phyloP scores from a whole-genome alignment of 305 asterid species.

The Rubia tinctorum region DNA sequence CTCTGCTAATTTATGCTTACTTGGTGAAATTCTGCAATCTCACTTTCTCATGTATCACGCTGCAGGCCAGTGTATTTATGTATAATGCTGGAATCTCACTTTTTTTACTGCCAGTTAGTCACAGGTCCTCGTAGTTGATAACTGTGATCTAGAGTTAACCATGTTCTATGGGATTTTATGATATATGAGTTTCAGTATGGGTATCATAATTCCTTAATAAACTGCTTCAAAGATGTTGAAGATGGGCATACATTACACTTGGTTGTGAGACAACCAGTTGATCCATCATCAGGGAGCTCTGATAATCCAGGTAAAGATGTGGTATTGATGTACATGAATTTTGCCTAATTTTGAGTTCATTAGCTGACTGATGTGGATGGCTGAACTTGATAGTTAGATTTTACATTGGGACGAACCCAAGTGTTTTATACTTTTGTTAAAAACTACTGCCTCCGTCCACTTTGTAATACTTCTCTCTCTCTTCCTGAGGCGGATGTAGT shows the following conservation, averaged over 20 bases:
- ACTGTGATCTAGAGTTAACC: background rate
- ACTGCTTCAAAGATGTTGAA: constrained; percentile 67
- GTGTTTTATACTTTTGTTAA: background rate
- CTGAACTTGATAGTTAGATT: background rate
- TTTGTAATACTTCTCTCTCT: no score
- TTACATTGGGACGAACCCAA: background rate
- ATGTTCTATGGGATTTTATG: background rate
- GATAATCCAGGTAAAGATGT: constrained; percentile 57
- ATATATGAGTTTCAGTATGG: constrained; percentile 10
- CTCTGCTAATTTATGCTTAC: no score
- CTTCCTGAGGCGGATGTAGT: background rate
- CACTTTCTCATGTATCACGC: background rate
- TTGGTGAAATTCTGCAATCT: background rate
- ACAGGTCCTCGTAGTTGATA: background rate
- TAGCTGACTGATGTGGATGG: background rate
- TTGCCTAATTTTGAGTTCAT: background rate
- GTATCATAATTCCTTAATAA: constrained; percentile 49
- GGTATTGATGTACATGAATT: background rate
- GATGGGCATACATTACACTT: constrained; percentile 97
- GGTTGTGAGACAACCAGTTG: constrained; percentile 82
- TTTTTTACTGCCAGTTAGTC: background rate
- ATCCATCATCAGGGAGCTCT: constrained; percentile 39
- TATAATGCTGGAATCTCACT: background rate
- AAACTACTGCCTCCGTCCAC: background rate
- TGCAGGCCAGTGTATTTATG: background rate